Evolutionary conservation across 345 rosid species (phyloP), one percentile per base, ranked within the genome.

Genomic region (Litchi chinensis): DNA sequence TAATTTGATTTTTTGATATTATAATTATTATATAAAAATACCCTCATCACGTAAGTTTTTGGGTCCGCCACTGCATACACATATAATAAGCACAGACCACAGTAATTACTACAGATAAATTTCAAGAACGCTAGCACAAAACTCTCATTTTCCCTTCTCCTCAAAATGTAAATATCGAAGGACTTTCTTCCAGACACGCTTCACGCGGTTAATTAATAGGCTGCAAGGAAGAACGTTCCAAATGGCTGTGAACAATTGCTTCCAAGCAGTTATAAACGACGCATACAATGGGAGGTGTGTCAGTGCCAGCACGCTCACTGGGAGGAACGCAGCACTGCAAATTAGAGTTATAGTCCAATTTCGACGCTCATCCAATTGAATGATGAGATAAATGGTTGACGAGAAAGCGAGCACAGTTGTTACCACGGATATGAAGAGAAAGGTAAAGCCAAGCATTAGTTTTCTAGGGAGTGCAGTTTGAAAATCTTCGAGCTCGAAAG

Each of bases 361-460:
- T 21, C 10, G 13, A 62, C 65, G 24, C 10, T 60, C 4, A 5
- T 63, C 2, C 64, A 68, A 32, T 24, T 64, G 80, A 65, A 84
- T 54, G 22, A 52, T 76, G 40, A 84, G 87, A 7, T 81, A 9
- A 56, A 84, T 73, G 40, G 87, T 81, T 0, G 78, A 73, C 1
- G 80, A 43, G 48, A 83, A 83, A 3, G 83, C 66, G 3, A 76
- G 59, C 83, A 83, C 79, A 19, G 78, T 80, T 0, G 81, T 41
- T 18, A 78, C 21, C 18, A 80, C 75, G 0, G 82, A 70, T 63
- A 81, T 32, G 80, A 80, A 81, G 57, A 84, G 86, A 7, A 75
- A 70, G 6, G 62, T 56, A 75, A 84, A 81, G 22, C 84, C 86
- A 6, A 80, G 8, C 5, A 57, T 54, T 1, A 84, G 64, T 10